A percentile compares a stretch with the other conserved stretches of the same genome.
phyloP scores from a whole-genome alignment of 73 alveolate species.

The Paramecium octaurelia region DNA sequence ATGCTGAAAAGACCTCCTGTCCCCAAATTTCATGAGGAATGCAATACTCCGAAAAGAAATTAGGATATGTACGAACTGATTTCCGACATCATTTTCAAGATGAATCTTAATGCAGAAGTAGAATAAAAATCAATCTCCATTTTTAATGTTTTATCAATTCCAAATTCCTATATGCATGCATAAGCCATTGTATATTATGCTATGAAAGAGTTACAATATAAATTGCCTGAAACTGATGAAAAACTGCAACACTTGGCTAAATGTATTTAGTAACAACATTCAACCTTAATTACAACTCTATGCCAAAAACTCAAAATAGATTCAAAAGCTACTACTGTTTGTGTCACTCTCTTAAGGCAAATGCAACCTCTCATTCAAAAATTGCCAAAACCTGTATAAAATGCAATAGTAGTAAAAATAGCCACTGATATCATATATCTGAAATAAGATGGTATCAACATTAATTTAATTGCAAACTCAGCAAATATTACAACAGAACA shows the following conservation, averaged over 20 bases:
- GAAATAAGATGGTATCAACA: not conserved
- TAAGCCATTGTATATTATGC: not conserved
- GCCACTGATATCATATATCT: constrained; percentile 6
- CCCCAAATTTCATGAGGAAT: constrained; percentile 31
- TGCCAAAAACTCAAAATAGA: not conserved
- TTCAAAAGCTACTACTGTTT: not conserved
- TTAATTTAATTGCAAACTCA: not conserved
- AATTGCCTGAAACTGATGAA: not conserved
- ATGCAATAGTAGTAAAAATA: constrained; percentile 24
- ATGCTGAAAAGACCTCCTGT: constrained; percentile 18
- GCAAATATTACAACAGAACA: not conserved
- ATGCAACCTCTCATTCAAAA: not conserved
- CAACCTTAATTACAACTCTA: not conserved
- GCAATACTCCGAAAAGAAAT: not conserved
- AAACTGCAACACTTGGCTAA: not conserved
- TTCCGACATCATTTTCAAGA: not conserved
- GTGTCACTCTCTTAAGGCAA: not conserved
- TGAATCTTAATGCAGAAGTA: not conserved
- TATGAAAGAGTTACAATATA: not conserved
- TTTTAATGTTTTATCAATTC: not conserved
- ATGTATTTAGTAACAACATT: not conserved
- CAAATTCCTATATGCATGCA: not conserved
- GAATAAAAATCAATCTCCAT: constrained; percentile 8
- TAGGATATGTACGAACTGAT: not conserved
- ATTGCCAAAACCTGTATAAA: not conserved